A percentile compares a stretch with the other conserved stretches of the same genome.
These are phyloP conservation scores for Nigrograna mackinnonii DNA, from an alignment of 2,329 filamentous ascomycete genomes.

Conservation along the genomic window DNA sequence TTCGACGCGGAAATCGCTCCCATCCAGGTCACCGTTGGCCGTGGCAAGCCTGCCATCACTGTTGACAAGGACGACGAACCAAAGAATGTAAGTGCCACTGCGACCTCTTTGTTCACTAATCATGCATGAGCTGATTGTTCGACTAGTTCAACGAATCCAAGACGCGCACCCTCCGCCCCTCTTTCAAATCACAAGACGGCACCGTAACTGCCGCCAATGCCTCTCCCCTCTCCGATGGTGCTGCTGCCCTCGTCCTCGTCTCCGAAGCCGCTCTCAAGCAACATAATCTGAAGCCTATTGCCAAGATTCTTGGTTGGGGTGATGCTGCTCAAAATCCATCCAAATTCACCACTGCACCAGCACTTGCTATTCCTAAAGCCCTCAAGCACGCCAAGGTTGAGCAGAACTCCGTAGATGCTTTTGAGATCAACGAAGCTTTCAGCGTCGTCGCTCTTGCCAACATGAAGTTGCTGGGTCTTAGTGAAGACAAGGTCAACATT, in stretches of 20 bases:
- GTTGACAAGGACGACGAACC: slow-evolving; percentile 92
- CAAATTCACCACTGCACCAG: slow-evolving; percentile 94
- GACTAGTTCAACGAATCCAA: slow-evolving; percentile 56
- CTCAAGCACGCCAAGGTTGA: slow-evolving; percentile 89
- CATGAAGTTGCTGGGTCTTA: slow-evolving; percentile 83
- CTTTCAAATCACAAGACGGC: slow-evolving; percentile 81
- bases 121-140: too few relatives aligned
- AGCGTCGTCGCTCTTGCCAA: slow-evolving; percentile 95
- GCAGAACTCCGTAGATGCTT: slow-evolving; percentile 80
- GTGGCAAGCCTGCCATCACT: slow-evolving; percentile 83
- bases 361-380: slow-evolving; percentile 95
- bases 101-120: slow-evolving; percentile 10
- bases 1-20: slow-evolving; percentile 89
- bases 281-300: slow-evolving; percentile 86
- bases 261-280: slow-evolving; percentile 94
- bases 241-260: slow-evolving; percentile 87
- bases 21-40: slow-evolving; percentile 82
- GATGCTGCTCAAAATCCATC: slow-evolving; percentile 89
- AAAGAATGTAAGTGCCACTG: slow-evolving; percentile 70
- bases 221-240: slow-evolving; percentile 93
- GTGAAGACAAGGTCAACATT: slow-evolving; percentile 87
- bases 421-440: slow-evolving; percentile 99
- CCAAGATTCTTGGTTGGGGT: slow-evolving; percentile 96
- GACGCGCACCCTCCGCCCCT: slow-evolving; percentile 63
- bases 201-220: slow-evolving; percentile 97